phyloP scores from a whole-genome alignment of 345 rosid species.

The Linum usitatissimum region DNA sequence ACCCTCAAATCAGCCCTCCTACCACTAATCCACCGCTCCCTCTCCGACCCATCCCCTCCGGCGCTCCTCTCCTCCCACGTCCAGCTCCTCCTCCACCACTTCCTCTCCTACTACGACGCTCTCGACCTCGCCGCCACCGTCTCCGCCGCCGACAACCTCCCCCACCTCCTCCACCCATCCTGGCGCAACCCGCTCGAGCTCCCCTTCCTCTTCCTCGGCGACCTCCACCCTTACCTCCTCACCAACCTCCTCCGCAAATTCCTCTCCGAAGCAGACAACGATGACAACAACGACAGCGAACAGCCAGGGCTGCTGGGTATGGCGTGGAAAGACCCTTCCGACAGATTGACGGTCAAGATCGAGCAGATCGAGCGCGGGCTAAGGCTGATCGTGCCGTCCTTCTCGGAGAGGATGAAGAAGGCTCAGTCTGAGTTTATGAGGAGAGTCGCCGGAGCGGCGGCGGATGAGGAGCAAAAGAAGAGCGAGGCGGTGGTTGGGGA shows the following conservation, averaged over 20 bases:
- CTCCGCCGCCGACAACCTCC: conserved; percentile 29
- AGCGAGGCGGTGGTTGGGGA: conserved; percentile 25
- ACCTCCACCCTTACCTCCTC: conserved; percentile 75
- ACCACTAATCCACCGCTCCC: conserved; percentile 56
- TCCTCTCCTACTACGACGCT: conserved; percentile 61
- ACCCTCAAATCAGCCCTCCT: conserved; percentile 49
- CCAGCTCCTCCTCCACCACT: conserved; percentile 56
- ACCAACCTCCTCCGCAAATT: conserved; percentile 65
- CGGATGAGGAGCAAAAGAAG: too few species aligned
- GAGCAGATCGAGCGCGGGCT: conserved; percentile 76
- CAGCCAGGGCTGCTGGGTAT: conserved; percentile 35
- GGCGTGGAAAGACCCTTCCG: conserved; percentile 58
- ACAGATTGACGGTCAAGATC: conserved; percentile 27
- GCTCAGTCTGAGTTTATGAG: conserved; percentile 37
- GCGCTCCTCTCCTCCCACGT: conserved; percentile 41
- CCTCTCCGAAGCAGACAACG: conserved; percentile 35
- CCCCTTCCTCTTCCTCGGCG: conserved; percentile 81
- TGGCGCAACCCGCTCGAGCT: conserved; percentile 63
- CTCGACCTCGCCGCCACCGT: conserved; percentile 52
- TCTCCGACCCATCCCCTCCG: conserved; percentile 36
- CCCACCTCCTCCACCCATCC: conserved; percentile 60
- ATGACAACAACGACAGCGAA: not conserved
- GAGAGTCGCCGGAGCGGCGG: conserved; percentile 32
- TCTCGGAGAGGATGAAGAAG: conserved; percentile 35
- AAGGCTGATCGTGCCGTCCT: conserved; percentile 65